Base-by-base conservation (phyloP, 192 early-diverging fungal species). In the Coemansia sp. region DNA sequence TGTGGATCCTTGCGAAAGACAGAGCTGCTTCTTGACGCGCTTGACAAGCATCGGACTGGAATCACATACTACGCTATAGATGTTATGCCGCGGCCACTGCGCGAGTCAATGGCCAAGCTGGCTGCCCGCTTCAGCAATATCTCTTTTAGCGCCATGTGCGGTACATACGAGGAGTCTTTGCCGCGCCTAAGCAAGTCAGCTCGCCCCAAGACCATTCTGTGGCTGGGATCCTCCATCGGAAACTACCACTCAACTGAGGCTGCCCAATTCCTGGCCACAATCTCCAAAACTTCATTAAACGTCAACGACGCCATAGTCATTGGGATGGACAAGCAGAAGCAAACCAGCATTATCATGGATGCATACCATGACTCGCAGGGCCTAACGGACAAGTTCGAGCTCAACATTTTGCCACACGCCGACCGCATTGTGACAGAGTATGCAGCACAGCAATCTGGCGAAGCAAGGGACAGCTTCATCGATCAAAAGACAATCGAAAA, bases 161-260 rank as follows among this genome's bases (percentile, higher is more conserved):
- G 94, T 28, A 93, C 89, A 6, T 97, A 97, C 59, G 89, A 95
- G 20, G 87, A 94, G 60, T 87, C 87, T 0, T 67, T 95, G 32
- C 73, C 86, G 11, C 58, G 64, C 36, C 84, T 84, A 20, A 62
- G 70, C 11, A 64, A 80, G 30, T 64, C 68, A 0, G 9, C 69
- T 3, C 80, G 85, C 1, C 86, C 76, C 9, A 93, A 91, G 66
- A 84, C 84, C 4, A 66, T 93, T 9, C 68, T 94, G 40, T 97
- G 94, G 94, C 77, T 97, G 21, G 94, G 94, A 0, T 90, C 87
- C 3, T 93, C 91, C 0, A 88, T 97, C 21, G 93, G 94, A 8
- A 95, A 94, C 61, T 69, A 82, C 40, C 76, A 63, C 14, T 72
- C 86, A 17, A 32, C 66, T 3, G 88, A 90, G 10, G 91, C 89